Conservation (phyloP, 306 rosid species). For the Inga oerstediana region DNA sequence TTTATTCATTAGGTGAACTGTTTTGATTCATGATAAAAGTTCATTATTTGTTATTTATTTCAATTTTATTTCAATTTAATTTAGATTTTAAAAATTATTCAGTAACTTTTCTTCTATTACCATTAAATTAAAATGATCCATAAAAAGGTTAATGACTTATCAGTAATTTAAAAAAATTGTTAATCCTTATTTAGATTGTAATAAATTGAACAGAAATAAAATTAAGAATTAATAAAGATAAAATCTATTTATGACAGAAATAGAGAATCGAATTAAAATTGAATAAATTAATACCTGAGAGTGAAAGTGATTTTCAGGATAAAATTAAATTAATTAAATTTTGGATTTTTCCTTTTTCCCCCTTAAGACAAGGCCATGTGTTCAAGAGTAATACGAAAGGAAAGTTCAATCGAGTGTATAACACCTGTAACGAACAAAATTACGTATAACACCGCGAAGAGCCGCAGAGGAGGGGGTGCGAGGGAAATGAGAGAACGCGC, state of each 20-base stretch:
- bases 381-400: too few species aligned
- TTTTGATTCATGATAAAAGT: conserved; percentile 26
- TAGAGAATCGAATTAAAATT: neutral
- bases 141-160: neutral
- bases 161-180: neutral
- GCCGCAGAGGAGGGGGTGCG: too few species aligned
- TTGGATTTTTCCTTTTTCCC: too few species aligned
- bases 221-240: neutral
- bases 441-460: too few species aligned
- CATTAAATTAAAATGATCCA: neutral
- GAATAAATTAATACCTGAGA: neutral
- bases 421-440: too few species aligned
- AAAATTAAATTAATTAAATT: neutral
- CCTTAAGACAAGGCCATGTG: too few species aligned
- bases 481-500: too few species aligned
- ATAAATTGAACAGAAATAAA: neutral
- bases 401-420: too few species aligned
- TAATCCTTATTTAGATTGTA: neutral
- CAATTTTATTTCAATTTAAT: neutral
- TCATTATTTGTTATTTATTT: neutral
- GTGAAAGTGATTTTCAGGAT: neutral
- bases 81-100: neutral
- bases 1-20: neutral
- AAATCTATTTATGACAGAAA: neutral
- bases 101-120: neutral